Evolutionary conservation across 2,329 filamentous ascomycete species (phyloP).

Genomic region (Exophiala calicioides): DNA sequence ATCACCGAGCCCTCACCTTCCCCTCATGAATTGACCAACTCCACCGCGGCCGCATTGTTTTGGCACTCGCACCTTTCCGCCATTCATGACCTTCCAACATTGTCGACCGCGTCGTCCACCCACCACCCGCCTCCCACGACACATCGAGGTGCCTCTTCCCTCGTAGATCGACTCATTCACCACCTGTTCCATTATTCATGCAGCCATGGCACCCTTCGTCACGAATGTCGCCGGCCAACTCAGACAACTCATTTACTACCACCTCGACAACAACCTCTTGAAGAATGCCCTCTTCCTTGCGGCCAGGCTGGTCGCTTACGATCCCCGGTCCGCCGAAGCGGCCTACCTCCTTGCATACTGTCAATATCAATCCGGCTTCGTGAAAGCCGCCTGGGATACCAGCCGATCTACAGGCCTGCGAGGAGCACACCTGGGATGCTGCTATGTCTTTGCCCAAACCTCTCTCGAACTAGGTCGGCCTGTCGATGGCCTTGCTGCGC

Average conservation of each 20-base stretch:
- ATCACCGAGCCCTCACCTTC: neutral
- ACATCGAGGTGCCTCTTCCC: neutral
- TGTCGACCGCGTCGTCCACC: slow-evolving; percentile 9
- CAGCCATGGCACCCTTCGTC: slow-evolving; percentile 56
- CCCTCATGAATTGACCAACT: slow-evolving; percentile 17
- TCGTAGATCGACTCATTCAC: neutral
- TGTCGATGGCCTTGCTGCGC: slow-evolving; percentile 75
- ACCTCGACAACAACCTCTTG: slow-evolving; percentile 84
- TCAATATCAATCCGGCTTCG: slow-evolving; percentile 78
- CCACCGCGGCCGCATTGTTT: slow-evolving; percentile 22
- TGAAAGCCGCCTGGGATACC: slow-evolving; percentile 81
- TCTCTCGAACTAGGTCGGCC: slow-evolving; percentile 77
- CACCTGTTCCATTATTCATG: slow-evolving; percentile 2
- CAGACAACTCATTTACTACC: slow-evolving; percentile 67
- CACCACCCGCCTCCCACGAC: neutral
- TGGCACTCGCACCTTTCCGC: slow-evolving; percentile 5
- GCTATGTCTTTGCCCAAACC: slow-evolving; percentile 87
- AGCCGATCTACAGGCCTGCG: slow-evolving; percentile 70
- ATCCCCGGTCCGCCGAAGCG: slow-evolving; percentile 77
- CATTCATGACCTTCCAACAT: slow-evolving; percentile 11
- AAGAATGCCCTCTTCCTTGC: slow-evolving; percentile 94
- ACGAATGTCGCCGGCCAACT: slow-evolving; percentile 61
- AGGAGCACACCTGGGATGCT: slow-evolving; percentile 78
- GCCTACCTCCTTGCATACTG: slow-evolving; percentile 81
- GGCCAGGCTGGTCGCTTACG: slow-evolving; percentile 79